Evolutionary conservation across 345 rosid genomes (phyloP).

Genomic region (Clausena lansium): DNA sequence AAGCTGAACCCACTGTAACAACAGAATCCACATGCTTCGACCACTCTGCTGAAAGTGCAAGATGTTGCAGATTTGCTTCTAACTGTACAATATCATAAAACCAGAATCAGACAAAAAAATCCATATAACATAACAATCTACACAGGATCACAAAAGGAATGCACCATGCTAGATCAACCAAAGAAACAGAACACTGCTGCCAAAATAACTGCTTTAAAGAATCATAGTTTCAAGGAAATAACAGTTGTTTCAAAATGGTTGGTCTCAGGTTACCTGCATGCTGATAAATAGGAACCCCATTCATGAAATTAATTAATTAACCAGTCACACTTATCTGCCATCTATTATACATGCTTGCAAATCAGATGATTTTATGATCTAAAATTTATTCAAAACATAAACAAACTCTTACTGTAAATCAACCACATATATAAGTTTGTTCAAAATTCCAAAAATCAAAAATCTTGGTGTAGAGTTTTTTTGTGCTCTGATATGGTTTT

Average conservation of each 20-base stretch:
- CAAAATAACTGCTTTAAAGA: not conserved
- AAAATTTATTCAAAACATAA: not conserved
- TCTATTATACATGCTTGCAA: not conserved
- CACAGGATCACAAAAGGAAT: not conserved
- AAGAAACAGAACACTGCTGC: not conserved
- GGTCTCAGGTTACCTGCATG: not conserved
- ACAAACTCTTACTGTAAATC: not conserved
- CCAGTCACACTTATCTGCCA: not conserved
- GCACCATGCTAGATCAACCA: conserved; percentile 6
- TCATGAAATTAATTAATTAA: not conserved
- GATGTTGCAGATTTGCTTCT: conserved; percentile 72
- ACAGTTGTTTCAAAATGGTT: not conserved
- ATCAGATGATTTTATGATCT: not conserved
- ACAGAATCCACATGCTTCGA: conserved; percentile 67
- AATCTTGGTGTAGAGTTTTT: not conserved
- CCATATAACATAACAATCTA: not conserved
- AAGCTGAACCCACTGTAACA: conserved; percentile 67
- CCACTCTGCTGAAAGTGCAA: conserved; percentile 83
- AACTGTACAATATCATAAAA: conserved; percentile 50
- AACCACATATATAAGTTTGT: not conserved
- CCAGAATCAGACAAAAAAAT: not conserved
- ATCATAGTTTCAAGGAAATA: not conserved
- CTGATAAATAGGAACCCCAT: not conserved
- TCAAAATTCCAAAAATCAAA: not conserved
- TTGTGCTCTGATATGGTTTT: not conserved